Evolutionary conservation across 768 basidiomycete species (phyloP), one percentile per base, ranked within the genome.

Genomic region (Suillus paluster): DNA sequence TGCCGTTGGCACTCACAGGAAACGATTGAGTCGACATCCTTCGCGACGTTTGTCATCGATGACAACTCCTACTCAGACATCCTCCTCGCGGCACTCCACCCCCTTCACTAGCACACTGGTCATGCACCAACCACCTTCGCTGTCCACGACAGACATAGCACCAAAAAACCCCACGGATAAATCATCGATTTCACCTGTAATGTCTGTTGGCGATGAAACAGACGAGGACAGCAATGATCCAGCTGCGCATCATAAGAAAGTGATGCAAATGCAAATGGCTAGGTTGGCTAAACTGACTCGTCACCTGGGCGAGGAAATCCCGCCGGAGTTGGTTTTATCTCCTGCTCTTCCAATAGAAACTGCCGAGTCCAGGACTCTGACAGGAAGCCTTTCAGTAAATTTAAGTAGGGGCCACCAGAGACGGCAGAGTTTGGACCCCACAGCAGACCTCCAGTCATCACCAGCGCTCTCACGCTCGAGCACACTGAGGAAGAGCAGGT

Each of bases 251-350:
- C 41, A 42, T 25, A 60, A 39, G 67, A 53, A 50, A 36, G 46
- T 53, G 30, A 71, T 73, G 61, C 73, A 72, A 60, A 44, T 72
- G 10, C 66, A 69, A 48, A 75, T 73, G 42, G 69, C 69, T 21
- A 74, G 75, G 44, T 68, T 75, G 42, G 75, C 72, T 19, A 80
- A 79, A 67, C 68, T 80, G 57, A 70, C 75, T 9, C 76, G 75
- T 19, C 70, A 75, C 63, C 69, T 79, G 8, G 78, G 79, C 50
- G 76, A 79, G 63, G 70, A 75, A 55, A 73, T 80, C 48, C 77
- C 81, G 15, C 68, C 72, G 5, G 79, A 77, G 45, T 67, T 81
- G 57, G 59, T 76, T 30, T 62, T 69, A 56, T 57, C 39, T 57
- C 66, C 63, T 30, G 39, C 58, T 38, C 44, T 56, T 38, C 23